Evolutionary conservation across 2,329 filamentous ascomycete species (phyloP).

Genomic region (Pseudogymnoascus sp.): DNA sequence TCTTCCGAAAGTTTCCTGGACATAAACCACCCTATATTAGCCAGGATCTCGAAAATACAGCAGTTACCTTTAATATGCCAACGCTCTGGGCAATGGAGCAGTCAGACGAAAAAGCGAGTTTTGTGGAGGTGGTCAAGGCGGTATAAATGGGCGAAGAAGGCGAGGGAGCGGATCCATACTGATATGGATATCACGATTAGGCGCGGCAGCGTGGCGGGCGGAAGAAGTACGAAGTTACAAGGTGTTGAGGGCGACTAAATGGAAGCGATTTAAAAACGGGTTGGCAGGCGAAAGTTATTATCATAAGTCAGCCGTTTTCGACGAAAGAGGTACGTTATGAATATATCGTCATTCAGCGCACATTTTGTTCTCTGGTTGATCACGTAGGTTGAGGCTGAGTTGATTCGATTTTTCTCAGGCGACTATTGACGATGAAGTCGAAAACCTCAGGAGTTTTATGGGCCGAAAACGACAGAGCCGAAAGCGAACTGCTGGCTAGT

Average conservation of each 20-base stretch:
- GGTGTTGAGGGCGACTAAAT: constrained; percentile 5
- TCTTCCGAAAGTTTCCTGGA: background rate
- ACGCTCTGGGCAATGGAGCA: constrained; percentile 1
- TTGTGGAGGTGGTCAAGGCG: background rate
- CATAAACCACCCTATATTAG: background rate
- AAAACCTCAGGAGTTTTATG: constrained; percentile 23
- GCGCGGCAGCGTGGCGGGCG: constrained; percentile 4
- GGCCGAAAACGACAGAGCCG: constrained; percentile 25
- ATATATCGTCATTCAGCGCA: constrained; percentile 8
- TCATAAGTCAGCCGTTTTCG: constrained; percentile 1
- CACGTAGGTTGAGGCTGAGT: constrained; percentile 19
- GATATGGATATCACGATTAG: constrained; percentile 4
- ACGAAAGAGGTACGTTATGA: constrained; percentile 3
- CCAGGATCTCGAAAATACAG: background rate
- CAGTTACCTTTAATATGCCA: background rate
- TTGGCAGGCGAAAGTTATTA: constrained; percentile 6
- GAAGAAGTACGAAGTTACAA: constrained; percentile 6
- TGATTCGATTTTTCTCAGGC: constrained; percentile 27
- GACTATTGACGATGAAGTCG: constrained; percentile 29
- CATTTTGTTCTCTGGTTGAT: constrained; percentile 10
- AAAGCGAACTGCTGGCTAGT: constrained; percentile 29
- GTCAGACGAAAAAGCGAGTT: background rate
- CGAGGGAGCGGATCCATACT: constrained; percentile 2
- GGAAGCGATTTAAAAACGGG: constrained; percentile 1
- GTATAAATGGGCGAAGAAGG: background rate